Evolutionary conservation across 192 early-diverging fungal genomes (phyloP), one percentile per base, ranked within the genome.

Genomic region (Backusella psychrophila): DNA sequence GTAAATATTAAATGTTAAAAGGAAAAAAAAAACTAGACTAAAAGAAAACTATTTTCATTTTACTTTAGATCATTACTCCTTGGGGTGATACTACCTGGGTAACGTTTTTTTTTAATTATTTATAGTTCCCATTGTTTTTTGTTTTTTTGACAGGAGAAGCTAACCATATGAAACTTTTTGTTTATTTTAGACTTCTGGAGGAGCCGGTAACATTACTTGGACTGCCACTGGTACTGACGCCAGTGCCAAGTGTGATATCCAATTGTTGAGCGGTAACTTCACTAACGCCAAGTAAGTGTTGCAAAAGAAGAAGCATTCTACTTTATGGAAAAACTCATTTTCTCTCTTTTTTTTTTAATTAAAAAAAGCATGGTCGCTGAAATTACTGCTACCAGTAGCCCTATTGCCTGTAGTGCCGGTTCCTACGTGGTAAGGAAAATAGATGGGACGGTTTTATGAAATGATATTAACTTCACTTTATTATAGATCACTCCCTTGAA

Each of bases 21-120:
- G 0, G 38, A 39, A 15, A 33, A 69, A 23, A 39, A 21, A 46
- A 19, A 49, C 14, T 1, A 33, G 8, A 42, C 41, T 42, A 15
- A 33, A 31, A 49, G 41, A 31, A 52, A 1, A 34, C 35, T 33
- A 56, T 70, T 41, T 39, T 36, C 7, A 44, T 46, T 65, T 38
- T 19, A 14, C 21, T 46, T 72, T 74, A 81, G 80, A 66, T 81
- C 31, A 38, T 75, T 21, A 75, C 72, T 38, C 80, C 80, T 21
- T 81, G 80, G 80, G 53, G 76, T 38, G 41, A 77, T 33, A 74
- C 76, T 35, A 35, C n/a, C 53, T 81, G 80, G 80, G 80, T 81
- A 81, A 71, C 69, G 26, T 21, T 66, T 36, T 4, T n/a, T 4
- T 68, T 71, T 42, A 15, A 34, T 66, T 21, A 44, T 29, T 34